These are phyloP conservation scores for Metarhizium robertsii DNA, from an alignment of 2,329 filamentous ascomycete species.

Conservation along the genomic window DNA sequence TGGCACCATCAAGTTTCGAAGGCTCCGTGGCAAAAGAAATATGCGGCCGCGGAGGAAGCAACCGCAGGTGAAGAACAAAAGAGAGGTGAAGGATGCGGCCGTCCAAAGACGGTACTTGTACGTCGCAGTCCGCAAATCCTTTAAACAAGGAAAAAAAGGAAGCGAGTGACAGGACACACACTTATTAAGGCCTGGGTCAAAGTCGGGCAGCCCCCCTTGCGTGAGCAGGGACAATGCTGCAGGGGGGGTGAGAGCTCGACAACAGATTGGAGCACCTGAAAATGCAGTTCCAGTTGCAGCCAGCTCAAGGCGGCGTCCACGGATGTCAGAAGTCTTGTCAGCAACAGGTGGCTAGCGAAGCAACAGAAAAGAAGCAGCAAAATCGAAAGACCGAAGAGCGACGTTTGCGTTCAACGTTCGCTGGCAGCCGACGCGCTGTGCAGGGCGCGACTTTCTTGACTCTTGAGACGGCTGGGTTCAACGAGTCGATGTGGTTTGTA, in stretches of 20 bases:
- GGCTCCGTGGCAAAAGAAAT: not conserved
- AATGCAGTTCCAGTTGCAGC: not conserved
- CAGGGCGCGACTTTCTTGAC: not conserved
- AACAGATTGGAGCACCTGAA: not conserved
- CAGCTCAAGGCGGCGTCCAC: slow-evolving; percentile 1
- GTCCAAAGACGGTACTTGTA: slow-evolving; percentile 1
- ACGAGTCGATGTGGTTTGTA: not conserved
- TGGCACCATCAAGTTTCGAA: slow-evolving; percentile 3
- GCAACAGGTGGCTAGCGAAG: not conserved
- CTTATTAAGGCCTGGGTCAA: not conserved
- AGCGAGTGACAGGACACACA: not conserved
- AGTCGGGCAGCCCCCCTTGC: not conserved
- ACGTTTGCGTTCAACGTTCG: no score
- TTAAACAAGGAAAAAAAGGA: not conserved
- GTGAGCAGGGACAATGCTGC: slow-evolving; percentile 2
- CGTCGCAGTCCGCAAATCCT: not conserved
- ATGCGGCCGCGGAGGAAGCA: not conserved
- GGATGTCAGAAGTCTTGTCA: not conserved
- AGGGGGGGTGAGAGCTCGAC: not conserved
- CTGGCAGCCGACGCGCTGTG: not conserved
- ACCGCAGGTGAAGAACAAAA: not conserved
- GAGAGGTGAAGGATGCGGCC: not conserved
- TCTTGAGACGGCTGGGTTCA: not conserved
- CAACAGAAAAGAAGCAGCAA: not conserved
- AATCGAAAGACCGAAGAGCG: not conserved